Base-by-base conservation (phyloP, 805 yeast genomes). In the Lipomyces sp. region DNA sequence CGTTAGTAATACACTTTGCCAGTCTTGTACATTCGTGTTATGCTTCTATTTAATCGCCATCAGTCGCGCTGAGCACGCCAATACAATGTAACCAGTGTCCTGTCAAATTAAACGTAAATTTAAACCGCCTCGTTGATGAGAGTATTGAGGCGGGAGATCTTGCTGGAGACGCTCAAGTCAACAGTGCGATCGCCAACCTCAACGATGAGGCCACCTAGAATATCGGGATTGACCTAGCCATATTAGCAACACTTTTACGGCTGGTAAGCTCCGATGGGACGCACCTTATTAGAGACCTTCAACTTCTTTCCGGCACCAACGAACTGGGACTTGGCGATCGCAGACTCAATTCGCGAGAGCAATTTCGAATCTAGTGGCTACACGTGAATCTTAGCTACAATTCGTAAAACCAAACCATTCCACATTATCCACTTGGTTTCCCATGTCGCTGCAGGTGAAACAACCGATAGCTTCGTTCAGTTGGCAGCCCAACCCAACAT, bases 111-210 rank as follows among this genome's bases (percentile, higher is more conserved):
- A 42, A 42, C 7, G 3, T 2, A 8, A 7, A 15, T 18, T 64
- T 89, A 94, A 81, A 93, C 85, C 71, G 97, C 83, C 84, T 94
- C 97, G 75, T 85, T 83, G 79, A 95, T 87, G 74, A 89, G 87
- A 80, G 90, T 87, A 90, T 95, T 95, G 81, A 93, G 88, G 83
- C 86, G 92, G 79, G 90, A 83, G 78, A 95, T 87, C 85, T 89
- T 92, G 77, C 90, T 80, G 67, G 93, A 84, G 73, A 95, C 86
- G 67, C 96, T 89, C 79, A 94, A 85, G 82, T 95, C 99, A 75
- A 92, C 97, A 71, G 98, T 93, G 81, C 89, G 91, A 84, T 94
- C 99, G 77, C 94, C 97, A 75, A 95, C 91, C 82, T 93, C 97
- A 68, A 95, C 97, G 74, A 95, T 83, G 79, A 95, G 86, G 76